These are phyloP conservation scores for Fomitopsis palustris DNA, from an alignment of 1,284 basidiomycete species.

Conservation along the genomic window DNA sequence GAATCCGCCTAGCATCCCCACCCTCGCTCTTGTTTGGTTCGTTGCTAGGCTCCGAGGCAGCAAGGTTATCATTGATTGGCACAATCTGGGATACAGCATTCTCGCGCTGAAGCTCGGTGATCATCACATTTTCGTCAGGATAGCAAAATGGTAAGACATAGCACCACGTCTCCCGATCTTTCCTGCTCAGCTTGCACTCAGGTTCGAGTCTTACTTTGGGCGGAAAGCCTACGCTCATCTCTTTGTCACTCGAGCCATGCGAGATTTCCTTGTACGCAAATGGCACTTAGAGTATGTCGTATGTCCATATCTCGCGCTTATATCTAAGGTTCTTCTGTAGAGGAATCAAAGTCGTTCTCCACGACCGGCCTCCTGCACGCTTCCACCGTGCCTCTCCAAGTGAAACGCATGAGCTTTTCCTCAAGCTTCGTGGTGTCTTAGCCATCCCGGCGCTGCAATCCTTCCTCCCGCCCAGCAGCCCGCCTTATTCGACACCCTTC, in stretches of 20 bases:
- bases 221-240: conserved; percentile 83
- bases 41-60: conserved; percentile 66
- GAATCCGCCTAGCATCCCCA: conserved; percentile 97
- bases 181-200: conserved; percentile 27
- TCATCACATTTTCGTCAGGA: conserved; percentile 63
- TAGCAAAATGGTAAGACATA: conserved; percentile 53
- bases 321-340: conserved; percentile 38
- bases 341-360: conserved; percentile 74
- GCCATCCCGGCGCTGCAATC: conserved; percentile 27
- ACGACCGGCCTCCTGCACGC: conserved; percentile 84
- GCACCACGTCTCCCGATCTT: conserved; percentile 28
- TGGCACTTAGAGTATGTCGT: conserved; percentile 75
- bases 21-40: conserved; percentile 82
- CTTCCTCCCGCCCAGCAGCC: conserved; percentile 39
- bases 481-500: conserved; percentile 64
- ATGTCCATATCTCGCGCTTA: conserved; percentile 3
- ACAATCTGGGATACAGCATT: conserved; percentile 95
- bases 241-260: conserved; percentile 93
- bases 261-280: conserved; percentile 60
- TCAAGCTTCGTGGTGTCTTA: conserved; percentile 41
- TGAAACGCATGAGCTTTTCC: conserved; percentile 75
- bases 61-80: conserved; percentile 97
- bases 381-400: conserved; percentile 70
- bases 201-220: conserved; percentile 83
- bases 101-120: conserved; percentile 79